A percentile compares a stretch with the other conserved stretches of the same genome.
phyloP scores from a whole-genome alignment of 345 rosid species.

The Cardiospermum halicacabum region DNA sequence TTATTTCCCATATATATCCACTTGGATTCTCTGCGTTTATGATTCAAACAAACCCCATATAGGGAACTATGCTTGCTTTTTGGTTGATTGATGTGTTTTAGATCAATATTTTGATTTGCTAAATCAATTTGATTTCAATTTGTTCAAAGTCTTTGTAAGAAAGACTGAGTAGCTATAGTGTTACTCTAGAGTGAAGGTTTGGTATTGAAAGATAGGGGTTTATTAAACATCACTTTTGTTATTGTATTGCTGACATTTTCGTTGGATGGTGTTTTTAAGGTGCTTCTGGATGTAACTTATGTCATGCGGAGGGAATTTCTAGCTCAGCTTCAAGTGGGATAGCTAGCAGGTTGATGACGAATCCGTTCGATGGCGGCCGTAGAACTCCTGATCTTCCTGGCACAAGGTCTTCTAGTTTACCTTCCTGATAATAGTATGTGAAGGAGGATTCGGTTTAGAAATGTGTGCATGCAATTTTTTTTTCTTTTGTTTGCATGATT shows the following conservation, averaged over 20 bases:
- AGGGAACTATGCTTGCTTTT: background rate
- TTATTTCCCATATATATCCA: background rate
- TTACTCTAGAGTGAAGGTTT: background rate
- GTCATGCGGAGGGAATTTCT: conserved; percentile 48
- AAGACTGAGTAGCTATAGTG: no score
- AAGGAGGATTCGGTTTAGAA: conserved; percentile 8
- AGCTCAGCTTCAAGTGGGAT: conserved; percentile 59
- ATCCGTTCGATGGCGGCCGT: conserved; percentile 44
- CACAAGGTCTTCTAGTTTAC: conserved; percentile 37
- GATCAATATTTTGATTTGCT: background rate
- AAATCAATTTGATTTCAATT: background rate
- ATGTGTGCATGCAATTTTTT: conserved; percentile 1
- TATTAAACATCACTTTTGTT: background rate
- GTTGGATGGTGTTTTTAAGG: conserved; percentile 37
- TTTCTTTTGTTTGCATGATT: background rate
- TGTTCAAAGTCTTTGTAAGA: background rate
- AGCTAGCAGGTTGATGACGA: conserved; percentile 35
- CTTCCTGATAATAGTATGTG: background rate
- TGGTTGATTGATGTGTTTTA: background rate
- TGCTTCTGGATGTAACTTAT: conserved; percentile 50
- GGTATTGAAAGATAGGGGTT: background rate
- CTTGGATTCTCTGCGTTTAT: conserved; percentile 1
- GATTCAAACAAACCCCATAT: background rate
- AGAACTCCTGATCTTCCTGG: conserved; percentile 40
- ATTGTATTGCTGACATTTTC: conserved; percentile 4